These are phyloP conservation scores for Allium fistulosum DNA, from an alignment of 106 monocot genomes.

Conservation along the genomic window DNA sequence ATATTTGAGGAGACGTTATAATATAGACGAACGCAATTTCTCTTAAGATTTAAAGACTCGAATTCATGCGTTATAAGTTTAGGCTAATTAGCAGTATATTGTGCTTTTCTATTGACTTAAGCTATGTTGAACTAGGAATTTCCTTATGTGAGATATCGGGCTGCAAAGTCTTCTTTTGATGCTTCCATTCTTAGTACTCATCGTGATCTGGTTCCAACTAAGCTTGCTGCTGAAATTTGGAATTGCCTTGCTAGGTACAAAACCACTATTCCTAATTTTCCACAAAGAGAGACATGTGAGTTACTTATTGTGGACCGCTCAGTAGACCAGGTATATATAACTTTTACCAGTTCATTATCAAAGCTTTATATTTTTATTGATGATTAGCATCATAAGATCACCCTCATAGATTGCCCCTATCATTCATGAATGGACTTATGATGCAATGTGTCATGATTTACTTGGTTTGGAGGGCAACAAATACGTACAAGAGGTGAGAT, in stretches of 20 bases:
- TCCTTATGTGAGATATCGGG: slow-evolving; percentile 94
- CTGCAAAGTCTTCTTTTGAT: slow-evolving; percentile 80
- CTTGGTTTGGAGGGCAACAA: slow-evolving; percentile 95
- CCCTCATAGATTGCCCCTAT: slow-evolving; percentile 75
- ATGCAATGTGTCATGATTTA: slow-evolving; percentile 99
- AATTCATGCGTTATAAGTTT: neutral
- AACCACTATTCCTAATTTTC: slow-evolving; percentile 71
- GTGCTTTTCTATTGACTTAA: neutral
- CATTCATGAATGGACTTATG: slow-evolving; percentile 99
- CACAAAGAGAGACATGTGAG: slow-evolving; percentile 87
- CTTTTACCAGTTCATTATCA: neutral
- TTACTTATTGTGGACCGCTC: slow-evolving; percentile 91
- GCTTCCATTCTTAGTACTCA: slow-evolving; percentile 70
- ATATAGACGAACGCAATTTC: neutral
- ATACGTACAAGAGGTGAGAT: slow-evolving; percentile 72
- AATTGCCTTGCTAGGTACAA: slow-evolving; percentile 63
- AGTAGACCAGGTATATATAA: slow-evolving; percentile 66
- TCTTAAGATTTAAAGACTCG: neutral
- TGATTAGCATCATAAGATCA: no score
- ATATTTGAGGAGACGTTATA: neutral
- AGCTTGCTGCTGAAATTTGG: slow-evolving; percentile 93
- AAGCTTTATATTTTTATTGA: neutral
- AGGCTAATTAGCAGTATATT: neutral
- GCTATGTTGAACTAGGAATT: slow-evolving; percentile 56
- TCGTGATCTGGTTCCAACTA: slow-evolving; percentile 88